These are phyloP conservation scores for Xylariales sp. DNA, from an alignment of 2,329 filamentous ascomycete genomes.

Conservation along the genomic window DNA sequence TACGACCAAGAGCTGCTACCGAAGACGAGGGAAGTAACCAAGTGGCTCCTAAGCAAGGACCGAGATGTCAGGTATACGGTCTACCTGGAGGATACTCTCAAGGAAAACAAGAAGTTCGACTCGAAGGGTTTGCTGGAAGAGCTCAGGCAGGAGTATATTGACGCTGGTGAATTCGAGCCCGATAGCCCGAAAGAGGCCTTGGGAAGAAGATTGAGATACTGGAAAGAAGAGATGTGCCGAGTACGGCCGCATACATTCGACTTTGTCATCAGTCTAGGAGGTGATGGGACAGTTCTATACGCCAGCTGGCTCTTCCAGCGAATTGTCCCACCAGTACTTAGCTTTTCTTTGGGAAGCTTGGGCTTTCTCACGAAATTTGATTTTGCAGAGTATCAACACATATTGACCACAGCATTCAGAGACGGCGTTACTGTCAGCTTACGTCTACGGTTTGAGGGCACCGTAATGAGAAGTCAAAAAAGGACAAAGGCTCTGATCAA, in stretches of 20 bases:
- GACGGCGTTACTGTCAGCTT: conserved; percentile 87
- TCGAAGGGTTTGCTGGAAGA: conserved; percentile 62
- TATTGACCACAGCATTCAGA: conserved; percentile 65
- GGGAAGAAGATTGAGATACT: conserved; percentile 64
- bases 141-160: conserved; percentile 40
- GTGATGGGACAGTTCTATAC: conserved; percentile 95
- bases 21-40: conserved; percentile 70
- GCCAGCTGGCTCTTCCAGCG: conserved; percentile 96
- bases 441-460: conserved; percentile 85
- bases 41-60: conserved; percentile 75
- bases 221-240: conserved; percentile 75
- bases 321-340: conserved; percentile 87
- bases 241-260: conserved; percentile 83
- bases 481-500: conserved; percentile 28
- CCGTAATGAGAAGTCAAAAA: conserved; percentile 75
- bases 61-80: conserved; percentile 67
- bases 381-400: conserved; percentile 68
- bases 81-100: conserved; percentile 75
- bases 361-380: conserved; percentile 98
- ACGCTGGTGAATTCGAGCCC: conserved; percentile 28
- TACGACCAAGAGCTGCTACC: conserved; percentile 76
- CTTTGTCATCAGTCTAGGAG: conserved; percentile 86
- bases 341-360: conserved; percentile 84
- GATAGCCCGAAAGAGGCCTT: conserved; percentile 32
- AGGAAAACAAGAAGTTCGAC: conserved; percentile 69